Base-by-base conservation (phyloP, 345 rosid species). In the Aquilaria yunnanensis region DNA sequence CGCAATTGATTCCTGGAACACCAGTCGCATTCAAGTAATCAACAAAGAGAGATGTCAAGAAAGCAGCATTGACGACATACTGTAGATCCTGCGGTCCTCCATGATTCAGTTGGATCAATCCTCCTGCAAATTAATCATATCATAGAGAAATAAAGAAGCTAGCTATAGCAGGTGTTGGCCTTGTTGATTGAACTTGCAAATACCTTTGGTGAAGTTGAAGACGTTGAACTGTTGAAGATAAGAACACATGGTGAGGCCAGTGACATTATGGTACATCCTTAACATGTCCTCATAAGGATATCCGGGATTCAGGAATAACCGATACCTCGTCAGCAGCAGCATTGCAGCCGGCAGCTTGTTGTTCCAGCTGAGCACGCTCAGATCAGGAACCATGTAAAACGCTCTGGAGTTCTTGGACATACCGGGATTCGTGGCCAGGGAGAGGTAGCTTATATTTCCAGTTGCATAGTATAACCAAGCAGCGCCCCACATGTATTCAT, bases 261-360 rank as follows among this genome's bases (percentile, higher is more conserved):
- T 92, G 10, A 73, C 80, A 29, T 87, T 82, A 49, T 92, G 95
- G 65, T 92, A 92, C 88, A 72, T 82, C 4, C 52, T 51, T 52
- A 92, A 61, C 92, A 85, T 89, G 70, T 85, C 92, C 79, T 92
- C 98, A 6, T 87, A 87, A 1, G 98, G 95, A 51, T 87, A 89
- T 0, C 96, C 96, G 0, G 95, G 92, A 61, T 69, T 85, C 70
- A 89, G 66, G 75, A 89, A 77, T 13, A 89, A 68, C 75, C 98
- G 71, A 31, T 76, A 77, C 70, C 98, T 81, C 2, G 95, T 92
- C 73, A 92, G 57, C 81, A 92, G 58, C 65, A 92, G 70, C 98
- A 89, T 85, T 1, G 96, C 92, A 0, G 95, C 90, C n/a, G 96
- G 98, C 64, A 89, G 67, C 73, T 89, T 92, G 63, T 92, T 92